Percentiles rank a stretch among this genome's conserved stretches.
Conservation (phyloP, 2,329 filamentous ascomycete species). For the Aspergillus sp. region DNA sequence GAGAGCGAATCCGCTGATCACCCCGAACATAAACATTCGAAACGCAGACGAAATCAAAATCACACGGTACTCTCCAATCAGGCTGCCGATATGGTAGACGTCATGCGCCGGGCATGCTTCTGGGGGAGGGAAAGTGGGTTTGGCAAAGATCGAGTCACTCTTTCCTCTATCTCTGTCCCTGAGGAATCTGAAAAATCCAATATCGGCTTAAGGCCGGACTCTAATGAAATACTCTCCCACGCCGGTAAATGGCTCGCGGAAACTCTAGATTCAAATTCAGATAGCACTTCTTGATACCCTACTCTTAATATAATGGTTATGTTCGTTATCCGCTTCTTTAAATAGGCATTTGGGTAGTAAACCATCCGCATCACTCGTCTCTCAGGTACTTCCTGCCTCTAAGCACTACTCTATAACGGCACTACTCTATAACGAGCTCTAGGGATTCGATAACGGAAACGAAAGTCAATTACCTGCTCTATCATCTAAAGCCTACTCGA, state of each 20-base stretch:
- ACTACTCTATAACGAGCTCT: too few species aligned
- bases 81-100: slow-evolving; percentile 41
- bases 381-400: too few species aligned
- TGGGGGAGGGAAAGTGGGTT: slow-evolving; percentile 42
- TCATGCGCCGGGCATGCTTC: slow-evolving; percentile 46
- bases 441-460: too few species aligned
- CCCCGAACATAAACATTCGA: neutral
- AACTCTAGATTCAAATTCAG: neutral
- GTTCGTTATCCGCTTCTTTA: too few species aligned
- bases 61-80: slow-evolving; percentile 37
- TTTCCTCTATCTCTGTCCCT: slow-evolving; percentile 3
- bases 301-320: neutral
- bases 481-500: too few species aligned
- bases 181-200: too few species aligned
- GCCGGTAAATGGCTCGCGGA: neutral
- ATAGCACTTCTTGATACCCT: neutral
- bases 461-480: too few species aligned
- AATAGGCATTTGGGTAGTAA: too few species aligned
- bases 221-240: neutral
- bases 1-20: neutral
- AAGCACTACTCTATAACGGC: too few species aligned
- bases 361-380: too few species aligned
- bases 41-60: neutral
- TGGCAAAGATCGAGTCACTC: slow-evolving; percentile 36
- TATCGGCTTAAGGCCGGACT: too few species aligned